phyloP scores from a whole-genome alignment of 192 early-diverging fungal species.

The Gaertneriomyces sp. region DNA sequence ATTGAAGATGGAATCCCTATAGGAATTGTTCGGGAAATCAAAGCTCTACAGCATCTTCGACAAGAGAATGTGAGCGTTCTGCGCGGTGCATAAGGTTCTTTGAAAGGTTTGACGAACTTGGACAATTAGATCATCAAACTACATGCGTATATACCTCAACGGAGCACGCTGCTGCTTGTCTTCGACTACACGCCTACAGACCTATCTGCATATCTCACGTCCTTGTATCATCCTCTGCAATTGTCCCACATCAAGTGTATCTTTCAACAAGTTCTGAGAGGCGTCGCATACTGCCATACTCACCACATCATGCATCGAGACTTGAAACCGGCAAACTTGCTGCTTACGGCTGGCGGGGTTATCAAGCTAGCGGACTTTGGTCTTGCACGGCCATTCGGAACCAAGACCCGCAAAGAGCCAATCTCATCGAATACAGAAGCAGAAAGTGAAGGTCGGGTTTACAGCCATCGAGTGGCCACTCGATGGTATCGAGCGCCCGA shows the following conservation, averaged over 20 bases:
- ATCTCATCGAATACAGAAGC: constrained; percentile 16
- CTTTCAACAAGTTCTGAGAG: constrained; percentile 59
- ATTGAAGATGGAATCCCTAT: constrained; percentile 55
- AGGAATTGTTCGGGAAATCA: constrained; percentile 56
- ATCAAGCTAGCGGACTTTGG: constrained; percentile 63
- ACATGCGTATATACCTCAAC: constrained; percentile 47
- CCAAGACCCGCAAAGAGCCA: constrained; percentile 5
- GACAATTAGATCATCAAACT: constrained; percentile 42
- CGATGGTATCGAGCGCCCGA: constrained; percentile 64
- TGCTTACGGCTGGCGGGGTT: constrained; percentile 51
- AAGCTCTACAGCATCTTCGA: constrained; percentile 51
- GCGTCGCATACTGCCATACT: constrained; percentile 55
- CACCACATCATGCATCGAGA: constrained; percentile 62
- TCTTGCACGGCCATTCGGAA: constrained; percentile 39
- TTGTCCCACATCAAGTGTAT: constrained; percentile 55
- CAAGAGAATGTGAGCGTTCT: constrained; percentile 45
- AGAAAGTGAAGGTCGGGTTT: constrained; percentile 35
- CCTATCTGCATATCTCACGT: constrained; percentile 46
- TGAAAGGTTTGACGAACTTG: constrained; percentile 4
- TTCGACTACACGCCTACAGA: constrained; percentile 57
- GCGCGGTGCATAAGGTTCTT: constrained; percentile 1
- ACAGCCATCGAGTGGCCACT: constrained; percentile 58
- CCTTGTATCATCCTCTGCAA: constrained; percentile 39
- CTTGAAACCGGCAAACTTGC: constrained; percentile 53
- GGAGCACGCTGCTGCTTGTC: constrained; percentile 48